These are phyloP conservation scores for Trichoderma pleuroti DNA, from an alignment of 2,329 filamentous ascomycete species.

Conservation along the genomic window DNA sequence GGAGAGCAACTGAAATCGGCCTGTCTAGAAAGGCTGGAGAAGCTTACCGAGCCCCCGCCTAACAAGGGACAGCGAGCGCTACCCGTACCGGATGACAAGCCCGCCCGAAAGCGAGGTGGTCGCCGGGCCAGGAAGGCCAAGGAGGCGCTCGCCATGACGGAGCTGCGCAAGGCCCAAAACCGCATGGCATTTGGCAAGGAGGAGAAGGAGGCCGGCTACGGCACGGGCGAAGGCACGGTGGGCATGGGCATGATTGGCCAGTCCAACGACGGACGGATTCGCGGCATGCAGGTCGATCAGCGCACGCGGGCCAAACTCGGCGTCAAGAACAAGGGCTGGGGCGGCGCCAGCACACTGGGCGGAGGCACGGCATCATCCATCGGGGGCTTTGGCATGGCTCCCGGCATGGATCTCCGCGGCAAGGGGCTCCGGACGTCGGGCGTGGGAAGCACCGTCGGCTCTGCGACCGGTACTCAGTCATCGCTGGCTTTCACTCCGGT, in stretches of 20 bases:
- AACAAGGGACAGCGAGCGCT: slow-evolving; percentile 86
- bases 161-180: slow-evolving; percentile 93
- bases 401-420: slow-evolving; percentile 67
- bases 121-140: slow-evolving; percentile 89
- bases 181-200: slow-evolving; percentile 94
- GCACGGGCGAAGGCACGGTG: slow-evolving; percentile 76
- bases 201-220: slow-evolving; percentile 89
- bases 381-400: slow-evolving; percentile 68
- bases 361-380: slow-evolving; percentile 77
- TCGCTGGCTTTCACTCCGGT: slow-evolving; percentile 91
- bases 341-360: slow-evolving; percentile 61
- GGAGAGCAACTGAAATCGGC: slow-evolving; percentile 79
- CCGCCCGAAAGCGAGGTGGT: slow-evolving; percentile 85
- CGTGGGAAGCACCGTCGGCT: slow-evolving; percentile 67
- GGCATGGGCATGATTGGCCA: slow-evolving; percentile 96
- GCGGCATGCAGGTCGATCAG: slow-evolving; percentile 84
- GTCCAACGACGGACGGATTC: slow-evolving; percentile 81
- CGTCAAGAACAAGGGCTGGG: slow-evolving; percentile 96
- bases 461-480: slow-evolving; percentile 68
- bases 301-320: slow-evolving; percentile 89
- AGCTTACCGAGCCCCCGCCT: slow-evolving; percentile 84
- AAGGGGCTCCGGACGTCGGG: slow-evolving; percentile 78
- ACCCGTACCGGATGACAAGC: slow-evolving; percentile 93
- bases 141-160: slow-evolving; percentile 95
- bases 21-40: slow-evolving; percentile 83